These are phyloP conservation scores for Colletotrichum brevisporum DNA, from an alignment of 2,329 filamentous ascomycete species.

Conservation along the genomic window DNA sequence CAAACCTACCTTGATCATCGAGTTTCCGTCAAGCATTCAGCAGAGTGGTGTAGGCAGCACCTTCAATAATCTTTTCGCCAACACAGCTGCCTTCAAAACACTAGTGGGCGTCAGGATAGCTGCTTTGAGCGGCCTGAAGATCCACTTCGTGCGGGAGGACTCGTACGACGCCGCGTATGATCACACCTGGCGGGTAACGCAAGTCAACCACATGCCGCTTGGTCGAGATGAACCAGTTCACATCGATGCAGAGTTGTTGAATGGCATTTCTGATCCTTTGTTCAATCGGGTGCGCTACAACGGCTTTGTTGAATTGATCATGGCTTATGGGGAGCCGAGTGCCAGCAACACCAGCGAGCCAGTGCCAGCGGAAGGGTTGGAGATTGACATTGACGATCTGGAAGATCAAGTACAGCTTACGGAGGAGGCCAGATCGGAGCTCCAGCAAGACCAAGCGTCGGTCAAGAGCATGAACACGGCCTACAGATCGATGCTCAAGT, in stretches of 20 bases:
- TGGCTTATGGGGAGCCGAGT: constrained; percentile 63
- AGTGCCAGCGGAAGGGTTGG: constrained; percentile 15
- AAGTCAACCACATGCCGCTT: constrained; percentile 84
- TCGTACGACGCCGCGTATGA: constrained; percentile 54
- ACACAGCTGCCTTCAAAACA: constrained; percentile 43
- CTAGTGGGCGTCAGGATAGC: constrained; percentile 47
- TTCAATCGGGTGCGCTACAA: constrained; percentile 84
- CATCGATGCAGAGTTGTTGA: constrained; percentile 81
- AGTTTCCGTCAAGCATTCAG: constrained; percentile 69
- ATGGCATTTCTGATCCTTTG: constrained; percentile 84
- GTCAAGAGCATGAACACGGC: constrained; percentile 40
- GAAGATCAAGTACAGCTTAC: constrained; percentile 36
- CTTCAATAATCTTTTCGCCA: constrained; percentile 62
- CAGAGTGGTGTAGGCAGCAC: constrained; percentile 46
- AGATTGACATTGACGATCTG: constrained; percentile 38
- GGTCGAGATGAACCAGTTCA: constrained; percentile 91
- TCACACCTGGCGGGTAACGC: constrained; percentile 78
- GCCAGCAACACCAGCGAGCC: constrained; percentile 46
- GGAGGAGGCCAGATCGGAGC: constrained; percentile 31
- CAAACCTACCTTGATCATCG: constrained; percentile 78
- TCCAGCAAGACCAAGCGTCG: constrained; percentile 44
- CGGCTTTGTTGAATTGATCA: constrained; percentile 79
- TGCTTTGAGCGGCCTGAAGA: constrained; percentile 68
- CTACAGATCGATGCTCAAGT: constrained; percentile 61
- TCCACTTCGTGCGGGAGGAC: constrained; percentile 78